A percentile compares a stretch with the other conserved stretches of the same genome.
Conservation (phyloP, 2,329 filamentous ascomycete species). For the Nannizziopsis barbatae region DNA sequence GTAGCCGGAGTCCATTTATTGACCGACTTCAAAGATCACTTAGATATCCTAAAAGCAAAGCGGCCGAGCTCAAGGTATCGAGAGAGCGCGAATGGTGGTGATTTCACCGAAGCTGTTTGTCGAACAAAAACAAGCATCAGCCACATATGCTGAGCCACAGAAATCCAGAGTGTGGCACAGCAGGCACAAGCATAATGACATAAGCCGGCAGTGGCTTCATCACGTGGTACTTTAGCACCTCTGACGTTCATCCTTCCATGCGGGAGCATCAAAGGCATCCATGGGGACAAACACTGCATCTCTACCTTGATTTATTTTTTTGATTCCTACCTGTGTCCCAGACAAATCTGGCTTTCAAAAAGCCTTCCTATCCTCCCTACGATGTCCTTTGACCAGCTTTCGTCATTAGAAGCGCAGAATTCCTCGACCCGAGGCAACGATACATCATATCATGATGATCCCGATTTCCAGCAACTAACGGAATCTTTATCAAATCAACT, state of each 20-base stretch:
- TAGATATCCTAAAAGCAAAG: too few species aligned
- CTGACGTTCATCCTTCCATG: too few species aligned
- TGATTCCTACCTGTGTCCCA: not conserved
- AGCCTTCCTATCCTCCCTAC: not conserved
- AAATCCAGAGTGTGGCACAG: not conserved
- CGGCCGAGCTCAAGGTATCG: too few species aligned
- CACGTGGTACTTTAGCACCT: not conserved
- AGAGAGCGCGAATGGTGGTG: not conserved
- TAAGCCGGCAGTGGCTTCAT: slow-evolving; percentile 7
- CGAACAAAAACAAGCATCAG: slow-evolving; percentile 3
- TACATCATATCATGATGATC: slow-evolving; percentile 74
- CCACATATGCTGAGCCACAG: slow-evolving; percentile 4
- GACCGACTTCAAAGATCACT: too few species aligned
- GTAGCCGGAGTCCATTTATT: too few species aligned
- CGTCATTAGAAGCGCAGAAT: slow-evolving; percentile 69
- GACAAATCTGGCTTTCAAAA: too few species aligned
- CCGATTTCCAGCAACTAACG: slow-evolving; percentile 76
- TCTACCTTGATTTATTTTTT: not conserved
- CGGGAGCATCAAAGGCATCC: too few species aligned
- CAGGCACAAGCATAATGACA: slow-evolving; percentile 3
- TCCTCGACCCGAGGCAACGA: slow-evolving; percentile 57
- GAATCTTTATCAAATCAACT: slow-evolving; percentile 76
- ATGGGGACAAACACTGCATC: too few species aligned
- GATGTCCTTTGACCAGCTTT: slow-evolving; percentile 90
- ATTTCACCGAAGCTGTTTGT: not conserved